A percentile compares a stretch with the other conserved stretches of the same genome.
Conservation (phyloP, 805 yeast species). For the Yarrowia bubula region DNA sequence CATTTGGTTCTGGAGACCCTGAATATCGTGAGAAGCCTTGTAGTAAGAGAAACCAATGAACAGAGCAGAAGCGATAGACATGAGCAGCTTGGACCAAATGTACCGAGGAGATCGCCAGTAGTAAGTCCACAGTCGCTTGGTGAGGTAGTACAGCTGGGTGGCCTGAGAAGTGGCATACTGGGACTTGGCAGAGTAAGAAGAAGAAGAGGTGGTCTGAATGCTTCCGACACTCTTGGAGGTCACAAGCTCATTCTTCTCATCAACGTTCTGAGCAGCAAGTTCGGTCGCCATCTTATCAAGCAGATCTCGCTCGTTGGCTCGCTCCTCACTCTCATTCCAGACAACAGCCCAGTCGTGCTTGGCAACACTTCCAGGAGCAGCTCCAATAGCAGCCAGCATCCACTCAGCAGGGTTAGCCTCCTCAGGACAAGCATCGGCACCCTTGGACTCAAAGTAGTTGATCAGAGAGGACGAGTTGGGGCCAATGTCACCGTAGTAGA, state of each 20-base stretch:
- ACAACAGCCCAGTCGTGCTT: constrained; percentile 51
- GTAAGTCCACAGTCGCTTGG: constrained; percentile 55
- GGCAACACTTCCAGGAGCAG: constrained; percentile 41
- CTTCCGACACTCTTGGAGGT: background rate
- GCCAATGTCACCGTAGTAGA: constrained; percentile 74
- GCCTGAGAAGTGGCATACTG: constrained; percentile 44
- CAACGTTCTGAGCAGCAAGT: constrained; percentile 61
- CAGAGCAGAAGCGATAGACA: constrained; percentile 53
- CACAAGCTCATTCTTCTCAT: constrained; percentile 40
- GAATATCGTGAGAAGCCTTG: constrained; percentile 59
- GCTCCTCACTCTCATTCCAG: constrained; percentile 71
- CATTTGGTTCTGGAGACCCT: constrained; percentile 81
- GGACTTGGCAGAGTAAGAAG: constrained; percentile 37
- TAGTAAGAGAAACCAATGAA: constrained; percentile 70
- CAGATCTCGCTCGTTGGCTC: constrained; percentile 55
- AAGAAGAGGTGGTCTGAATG: background rate
- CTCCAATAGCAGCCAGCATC: constrained; percentile 66
- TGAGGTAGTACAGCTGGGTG: constrained; percentile 47
- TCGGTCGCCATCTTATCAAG: constrained; percentile 53
- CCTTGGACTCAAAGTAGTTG: constrained; percentile 63
- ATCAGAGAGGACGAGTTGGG: constrained; percentile 54
- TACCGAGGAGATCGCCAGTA: constrained; percentile 64
- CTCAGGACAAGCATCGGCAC: constrained; percentile 64
- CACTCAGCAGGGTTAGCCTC: constrained; percentile 84
- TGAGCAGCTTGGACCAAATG: constrained; percentile 55